Base-by-base conservation (phyloP, 2,329 filamentous ascomycete genomes). In the Trichoderma harzianum region DNA sequence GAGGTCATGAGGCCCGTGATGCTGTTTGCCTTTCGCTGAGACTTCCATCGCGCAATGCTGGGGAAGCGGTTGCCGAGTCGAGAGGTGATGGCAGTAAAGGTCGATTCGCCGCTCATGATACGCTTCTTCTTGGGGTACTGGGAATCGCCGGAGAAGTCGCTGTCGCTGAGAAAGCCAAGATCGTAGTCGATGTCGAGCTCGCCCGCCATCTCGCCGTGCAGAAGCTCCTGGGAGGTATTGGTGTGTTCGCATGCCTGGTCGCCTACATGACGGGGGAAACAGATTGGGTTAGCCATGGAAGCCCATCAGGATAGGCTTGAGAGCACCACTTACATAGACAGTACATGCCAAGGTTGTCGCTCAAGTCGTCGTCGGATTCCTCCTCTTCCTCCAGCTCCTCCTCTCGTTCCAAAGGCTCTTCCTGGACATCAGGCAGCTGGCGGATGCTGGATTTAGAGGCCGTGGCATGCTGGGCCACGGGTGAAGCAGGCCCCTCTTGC, bases 351-450 rank as follows among this genome's bases (percentile, higher is more conserved):
- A 84, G 83, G 28, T 81, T 78, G 30, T 81, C 72, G 71, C 55
- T 60, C 71, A 70, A 26, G 71, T 72, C 28, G 53, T 78, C 65
- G 8, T 81, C 82, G 70, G 87, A 86, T 68, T 87, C 86, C 32
- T 90, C 88, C 21, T 92, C 92, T 72, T 86, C 82, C 64, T 64
- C 65, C 8, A 81, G 81, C 11, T 64, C 58, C 11, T 90, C 88
- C 26, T 92, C 92, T 69, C 87, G 88, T 79, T 95, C 92, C 55
- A 90, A 82, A 2, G 92, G 90, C 77, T 97, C 94, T 80, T 98
- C 95, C 77, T 94, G 89, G 24, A 98, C 92, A 77, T 96, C 93
- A 18, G 93, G 92, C 73, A 98, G 85, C 67, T 86, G 87, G 73
- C 89, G 87, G 82, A 93, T 93, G 76, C 86, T 85, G 0, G 88